Evolutionary conservation across 2,329 filamentous ascomycete species (phyloP).

Genomic region (Metarhizium guizhouense): DNA sequence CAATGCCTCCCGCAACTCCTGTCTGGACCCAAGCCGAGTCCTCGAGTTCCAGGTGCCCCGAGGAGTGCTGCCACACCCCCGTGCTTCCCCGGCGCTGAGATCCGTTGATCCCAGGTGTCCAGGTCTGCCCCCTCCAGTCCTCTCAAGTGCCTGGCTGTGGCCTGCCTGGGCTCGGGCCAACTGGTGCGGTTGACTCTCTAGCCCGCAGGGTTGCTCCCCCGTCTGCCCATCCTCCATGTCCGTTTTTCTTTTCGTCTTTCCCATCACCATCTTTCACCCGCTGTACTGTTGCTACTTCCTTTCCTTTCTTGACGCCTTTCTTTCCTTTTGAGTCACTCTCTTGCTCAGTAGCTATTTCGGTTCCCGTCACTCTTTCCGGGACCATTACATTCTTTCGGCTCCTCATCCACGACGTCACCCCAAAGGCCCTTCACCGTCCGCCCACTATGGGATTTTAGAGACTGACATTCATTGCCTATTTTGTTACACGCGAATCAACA

Average conservation of each 20-base stretch:
- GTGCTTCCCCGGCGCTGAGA: background rate
- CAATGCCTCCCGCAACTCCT: too few relatives aligned
- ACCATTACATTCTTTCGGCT: conserved; percentile 35
- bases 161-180: background rate
- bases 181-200: too few relatives aligned
- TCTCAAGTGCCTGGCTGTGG: background rate
- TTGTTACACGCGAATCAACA: background rate
- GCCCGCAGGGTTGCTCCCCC: conserved; percentile 15
- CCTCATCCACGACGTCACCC: conserved; percentile 13
- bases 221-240: conserved; percentile 27
- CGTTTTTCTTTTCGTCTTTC: conserved; percentile 21
- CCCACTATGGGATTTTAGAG: conserved; percentile 1
- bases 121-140: too few relatives aligned
- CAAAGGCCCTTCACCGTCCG: conserved; percentile 10
- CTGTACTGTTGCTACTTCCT: conserved; percentile 24
- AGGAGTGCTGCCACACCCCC: background rate
- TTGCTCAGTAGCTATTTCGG: conserved; percentile 32
- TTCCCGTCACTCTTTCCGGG: conserved; percentile 45
- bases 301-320: conserved; percentile 27
- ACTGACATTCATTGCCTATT: conserved; percentile 11
- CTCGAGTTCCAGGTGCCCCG: background rate
- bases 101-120: background rate
- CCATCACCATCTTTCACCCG: conserved; percentile 24
- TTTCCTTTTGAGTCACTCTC: conserved; percentile 42
- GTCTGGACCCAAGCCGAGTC: too few relatives aligned